These are phyloP conservation scores for Juglanconis juglandina DNA, from an alignment of 2,329 filamentous ascomycete species.

Conservation along the genomic window DNA sequence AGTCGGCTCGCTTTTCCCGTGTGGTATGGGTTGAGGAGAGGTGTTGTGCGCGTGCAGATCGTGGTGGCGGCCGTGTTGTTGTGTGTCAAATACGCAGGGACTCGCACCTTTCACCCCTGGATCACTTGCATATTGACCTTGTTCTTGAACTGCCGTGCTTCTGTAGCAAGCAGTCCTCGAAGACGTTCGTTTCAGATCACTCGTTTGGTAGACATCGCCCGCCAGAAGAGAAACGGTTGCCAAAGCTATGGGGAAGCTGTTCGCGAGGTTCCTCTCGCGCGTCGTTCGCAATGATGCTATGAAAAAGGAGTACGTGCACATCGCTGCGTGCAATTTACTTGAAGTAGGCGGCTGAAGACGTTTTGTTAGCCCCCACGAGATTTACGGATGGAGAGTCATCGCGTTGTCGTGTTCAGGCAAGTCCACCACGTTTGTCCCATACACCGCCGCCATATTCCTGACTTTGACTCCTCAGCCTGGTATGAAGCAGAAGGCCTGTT, in stretches of 20 bases:
- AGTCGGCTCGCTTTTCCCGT: neutral
- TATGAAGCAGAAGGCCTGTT: neutral
- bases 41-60: neutral
- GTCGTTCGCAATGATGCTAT: slow-evolving; percentile 70
- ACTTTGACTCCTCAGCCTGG: slow-evolving; percentile 2
- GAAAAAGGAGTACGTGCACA: slow-evolving; percentile 45
- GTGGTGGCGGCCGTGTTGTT: neutral
- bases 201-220: neutral
- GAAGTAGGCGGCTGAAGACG: neutral
- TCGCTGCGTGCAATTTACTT: neutral
- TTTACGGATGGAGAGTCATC: slow-evolving; percentile 69
- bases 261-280: slow-evolving; percentile 44
- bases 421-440: slow-evolving; percentile 11
- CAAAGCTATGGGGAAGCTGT: slow-evolving; percentile 36
- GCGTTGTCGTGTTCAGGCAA: slow-evolving; percentile 55
- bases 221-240: neutral
- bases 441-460: neutral
- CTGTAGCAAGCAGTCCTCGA: neutral
- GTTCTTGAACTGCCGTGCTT: neutral
- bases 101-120: neutral
- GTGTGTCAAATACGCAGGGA: neutral
- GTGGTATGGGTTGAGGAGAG: neutral
- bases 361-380: slow-evolving; percentile 48
- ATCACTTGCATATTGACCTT: neutral
- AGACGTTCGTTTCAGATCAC: neutral